Evolutionary conservation across 768 basidiomycete species (phyloP).

Genomic region (Collybia nuda): DNA sequence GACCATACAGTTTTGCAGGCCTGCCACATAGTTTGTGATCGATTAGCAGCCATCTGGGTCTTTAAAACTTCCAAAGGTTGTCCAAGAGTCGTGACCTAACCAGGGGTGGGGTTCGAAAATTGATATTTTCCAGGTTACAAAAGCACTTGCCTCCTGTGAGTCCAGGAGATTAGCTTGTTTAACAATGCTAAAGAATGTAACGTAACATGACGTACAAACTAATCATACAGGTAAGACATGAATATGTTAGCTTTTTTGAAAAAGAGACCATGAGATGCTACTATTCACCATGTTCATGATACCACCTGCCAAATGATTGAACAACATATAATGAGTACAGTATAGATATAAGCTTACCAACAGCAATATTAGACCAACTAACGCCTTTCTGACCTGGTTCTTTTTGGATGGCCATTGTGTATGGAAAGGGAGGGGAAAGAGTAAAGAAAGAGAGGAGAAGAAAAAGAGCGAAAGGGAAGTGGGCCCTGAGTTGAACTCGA

Average conservation of each 20-base stretch:
- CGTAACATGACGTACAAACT: constrained; percentile 50
- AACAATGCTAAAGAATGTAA: constrained; percentile 8
- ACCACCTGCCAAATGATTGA: constrained; percentile 54
- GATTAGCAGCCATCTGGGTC: constrained; percentile 99
- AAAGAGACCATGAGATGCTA: constrained; percentile 9
- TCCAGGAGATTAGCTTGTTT: constrained; percentile 12
- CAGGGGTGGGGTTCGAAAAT: constrained; percentile 4
- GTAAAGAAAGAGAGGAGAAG: constrained; percentile 21
- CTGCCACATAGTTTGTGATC: constrained; percentile 86
- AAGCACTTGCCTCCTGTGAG: constrained; percentile 67
- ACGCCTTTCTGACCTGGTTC: constrained; percentile 91
- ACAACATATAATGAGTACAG: constrained; percentile 14
- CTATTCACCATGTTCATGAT: constrained; percentile 95
- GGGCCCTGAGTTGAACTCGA: constrained; percentile 10
- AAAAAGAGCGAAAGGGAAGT: constrained; percentile 15
- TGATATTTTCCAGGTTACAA: background rate
- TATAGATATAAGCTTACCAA: constrained; percentile 56
- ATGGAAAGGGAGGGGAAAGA: constrained; percentile 16
- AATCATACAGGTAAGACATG: constrained; percentile 7
- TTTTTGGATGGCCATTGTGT: constrained; percentile 73
- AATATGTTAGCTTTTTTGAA: background rate
- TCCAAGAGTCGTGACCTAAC: constrained; percentile 93
- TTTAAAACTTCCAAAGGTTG: constrained; percentile 98
- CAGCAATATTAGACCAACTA: constrained; percentile 94
- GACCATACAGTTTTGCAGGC: constrained; percentile 87